Conservation (phyloP, 176 grass and related monocot genomes). For the Bromus sterilis region DNA sequence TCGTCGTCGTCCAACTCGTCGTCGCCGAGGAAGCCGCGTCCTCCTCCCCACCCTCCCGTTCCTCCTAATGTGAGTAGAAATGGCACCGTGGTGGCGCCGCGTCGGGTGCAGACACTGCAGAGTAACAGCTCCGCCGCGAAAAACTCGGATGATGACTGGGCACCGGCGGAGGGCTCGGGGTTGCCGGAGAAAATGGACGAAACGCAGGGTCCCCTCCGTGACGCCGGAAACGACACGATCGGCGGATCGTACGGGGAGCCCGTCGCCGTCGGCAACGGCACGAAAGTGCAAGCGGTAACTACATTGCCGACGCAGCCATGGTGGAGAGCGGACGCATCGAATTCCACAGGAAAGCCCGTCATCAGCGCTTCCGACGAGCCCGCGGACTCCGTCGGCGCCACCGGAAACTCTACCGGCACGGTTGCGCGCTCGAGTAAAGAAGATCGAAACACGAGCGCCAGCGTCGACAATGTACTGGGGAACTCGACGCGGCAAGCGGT, state of each 20-base stretch:
- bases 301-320: neutral
- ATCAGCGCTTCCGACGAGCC: neutral
- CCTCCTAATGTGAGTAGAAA: neutral
- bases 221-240: slow-evolving; percentile 5
- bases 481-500: neutral
- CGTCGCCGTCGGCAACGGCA: neutral
- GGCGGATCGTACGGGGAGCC: neutral
- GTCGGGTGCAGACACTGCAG: neutral
- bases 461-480: neutral
- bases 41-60: neutral
- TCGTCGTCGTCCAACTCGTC: slow-evolving; percentile 18
- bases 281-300: neutral
- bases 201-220: neutral
- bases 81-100: neutral
- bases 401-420: neutral
- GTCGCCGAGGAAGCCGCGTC: neutral
- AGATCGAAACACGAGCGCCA: neutral
- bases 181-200: neutral
- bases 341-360: neutral
- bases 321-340: neutral
- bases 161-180: neutral
- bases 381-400: neutral
- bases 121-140: no score
- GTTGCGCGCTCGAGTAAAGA: neutral
- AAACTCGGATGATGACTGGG: neutral